These are phyloP conservation scores for Dictyostelium purpureum DNA, from an alignment of 78 protist species.

Conservation along the genomic window DNA sequence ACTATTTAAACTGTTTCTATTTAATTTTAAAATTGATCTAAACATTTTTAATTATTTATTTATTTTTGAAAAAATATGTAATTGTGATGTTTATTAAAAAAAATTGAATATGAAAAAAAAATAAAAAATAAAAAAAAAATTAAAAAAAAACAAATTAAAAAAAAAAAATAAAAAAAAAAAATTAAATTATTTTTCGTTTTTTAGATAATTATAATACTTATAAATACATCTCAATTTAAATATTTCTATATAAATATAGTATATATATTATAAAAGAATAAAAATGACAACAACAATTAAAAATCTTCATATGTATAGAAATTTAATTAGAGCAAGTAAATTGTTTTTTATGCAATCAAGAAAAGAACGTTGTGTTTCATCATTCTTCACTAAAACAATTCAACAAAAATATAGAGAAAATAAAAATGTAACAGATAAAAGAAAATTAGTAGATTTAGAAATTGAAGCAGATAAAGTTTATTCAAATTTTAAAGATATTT, in stretches of 20 bases:
- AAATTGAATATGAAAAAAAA: neutral
- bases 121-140: neutral
- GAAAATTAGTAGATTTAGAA: neutral
- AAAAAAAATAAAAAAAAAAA: neutral
- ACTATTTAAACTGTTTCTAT: neutral
- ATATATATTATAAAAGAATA: neutral
- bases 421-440: constrained; percentile 6
- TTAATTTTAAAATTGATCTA: neutral
- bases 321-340: constrained; percentile 61
- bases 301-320: constrained; percentile 42
- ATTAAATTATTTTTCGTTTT: neutral
- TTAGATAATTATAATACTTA: neutral
- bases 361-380: constrained; percentile 53
- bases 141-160: neutral
- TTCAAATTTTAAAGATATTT: constrained; percentile 16
- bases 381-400: neutral
- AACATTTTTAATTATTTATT: neutral
- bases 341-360: constrained; percentile 11
- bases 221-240: neutral
- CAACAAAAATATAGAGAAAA: constrained; percentile 41
- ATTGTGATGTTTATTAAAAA: neutral
- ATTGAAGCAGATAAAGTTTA: constrained; percentile 29
- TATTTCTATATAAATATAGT: no score
- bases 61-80: neutral
- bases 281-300: neutral